Percentiles rank a stretch among this genome's conserved stretches.
These are phyloP conservation scores for Cymodocea nodosa DNA, from an alignment of 116 monocot genomes.

Conservation along the genomic window DNA sequence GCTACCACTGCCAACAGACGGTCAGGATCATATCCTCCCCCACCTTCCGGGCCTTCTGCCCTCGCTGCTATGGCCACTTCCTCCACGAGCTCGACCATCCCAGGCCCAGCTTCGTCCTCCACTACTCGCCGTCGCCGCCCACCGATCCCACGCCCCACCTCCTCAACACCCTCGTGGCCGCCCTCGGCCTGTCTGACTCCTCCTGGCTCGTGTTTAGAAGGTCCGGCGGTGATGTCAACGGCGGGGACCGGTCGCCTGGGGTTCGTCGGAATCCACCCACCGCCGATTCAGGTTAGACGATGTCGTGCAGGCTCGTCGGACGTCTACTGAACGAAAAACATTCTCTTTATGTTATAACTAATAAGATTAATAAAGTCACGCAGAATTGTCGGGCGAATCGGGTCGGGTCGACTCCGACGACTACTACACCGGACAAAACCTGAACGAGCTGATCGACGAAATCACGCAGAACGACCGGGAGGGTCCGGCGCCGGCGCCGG, in stretches of 20 bases:
- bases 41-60: conserved; percentile 42
- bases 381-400: too few relatives aligned
- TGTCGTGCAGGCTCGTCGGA: too few relatives aligned
- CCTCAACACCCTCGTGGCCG: conserved; percentile 8
- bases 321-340: too few relatives aligned
- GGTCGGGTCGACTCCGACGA: conserved; percentile 10
- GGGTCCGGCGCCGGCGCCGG: conserved; percentile 53
- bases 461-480: conserved; percentile 74
- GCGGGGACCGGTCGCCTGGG: background rate
- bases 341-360: too few relatives aligned
- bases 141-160: conserved; percentile 3
- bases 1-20: conserved; percentile 61
- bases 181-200: conserved; percentile 3
- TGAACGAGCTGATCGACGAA: conserved; percentile 41
- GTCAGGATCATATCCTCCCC: conserved; percentile 40
- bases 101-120: conserved; percentile 19
- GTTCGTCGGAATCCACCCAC: too few relatives aligned
- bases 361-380: too few relatives aligned
- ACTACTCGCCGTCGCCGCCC: conserved; percentile 6
- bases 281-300: too few relatives aligned
- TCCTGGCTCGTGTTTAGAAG: conserved; percentile 11
- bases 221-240: background rate
- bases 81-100: conserved; percentile 41
- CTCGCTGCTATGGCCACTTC: conserved; percentile 51
- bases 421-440: conserved; percentile 40